Conservation (phyloP, 1,139 yeast genomes). For the Geotrichum cucujoidarum region DNA sequence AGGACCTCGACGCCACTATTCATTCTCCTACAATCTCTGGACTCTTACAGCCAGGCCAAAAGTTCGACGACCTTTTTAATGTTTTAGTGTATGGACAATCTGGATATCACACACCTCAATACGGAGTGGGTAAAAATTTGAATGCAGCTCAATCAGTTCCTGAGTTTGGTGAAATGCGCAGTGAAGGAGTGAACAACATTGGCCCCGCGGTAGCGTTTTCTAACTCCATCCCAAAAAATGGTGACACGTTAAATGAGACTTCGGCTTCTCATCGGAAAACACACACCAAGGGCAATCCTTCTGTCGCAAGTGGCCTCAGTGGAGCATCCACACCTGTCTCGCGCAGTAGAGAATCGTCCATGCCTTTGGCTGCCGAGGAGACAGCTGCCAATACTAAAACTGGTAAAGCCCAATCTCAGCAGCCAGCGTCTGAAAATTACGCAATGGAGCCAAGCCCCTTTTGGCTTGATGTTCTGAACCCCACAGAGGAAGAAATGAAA, state of each 20-base stretch:
- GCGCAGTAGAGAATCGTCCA: conserved; percentile 1
- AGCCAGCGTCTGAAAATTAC: conserved; percentile 19
- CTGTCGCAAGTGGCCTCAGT: not conserved
- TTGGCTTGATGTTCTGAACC: conserved; percentile 89
- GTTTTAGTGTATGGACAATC: not conserved
- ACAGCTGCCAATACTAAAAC: conserved; percentile 7
- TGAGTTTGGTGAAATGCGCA: not conserved
- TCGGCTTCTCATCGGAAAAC: not conserved
- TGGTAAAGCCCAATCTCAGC: not conserved
- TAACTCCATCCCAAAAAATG: not conserved
- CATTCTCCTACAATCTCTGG: conserved; percentile 91
- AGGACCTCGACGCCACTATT: conserved; percentile 82
- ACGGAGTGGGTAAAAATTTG: not conserved
- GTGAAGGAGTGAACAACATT: not conserved
- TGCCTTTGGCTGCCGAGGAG: not conserved
- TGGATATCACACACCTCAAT: not conserved
- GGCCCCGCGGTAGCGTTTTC: not conserved
- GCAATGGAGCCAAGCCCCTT: conserved; percentile 54
- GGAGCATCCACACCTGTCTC: not conserved
- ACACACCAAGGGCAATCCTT: not conserved
- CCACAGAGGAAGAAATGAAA: conserved; percentile 95
- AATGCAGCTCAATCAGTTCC: not conserved
- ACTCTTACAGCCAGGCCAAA: conserved; percentile 47
- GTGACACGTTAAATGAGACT: not conserved
- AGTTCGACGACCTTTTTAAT: conserved; percentile 35